Evolutionary conservation across 768 basidiomycete genomes (phyloP).

Genomic region (Boletellus emodensis): DNA sequence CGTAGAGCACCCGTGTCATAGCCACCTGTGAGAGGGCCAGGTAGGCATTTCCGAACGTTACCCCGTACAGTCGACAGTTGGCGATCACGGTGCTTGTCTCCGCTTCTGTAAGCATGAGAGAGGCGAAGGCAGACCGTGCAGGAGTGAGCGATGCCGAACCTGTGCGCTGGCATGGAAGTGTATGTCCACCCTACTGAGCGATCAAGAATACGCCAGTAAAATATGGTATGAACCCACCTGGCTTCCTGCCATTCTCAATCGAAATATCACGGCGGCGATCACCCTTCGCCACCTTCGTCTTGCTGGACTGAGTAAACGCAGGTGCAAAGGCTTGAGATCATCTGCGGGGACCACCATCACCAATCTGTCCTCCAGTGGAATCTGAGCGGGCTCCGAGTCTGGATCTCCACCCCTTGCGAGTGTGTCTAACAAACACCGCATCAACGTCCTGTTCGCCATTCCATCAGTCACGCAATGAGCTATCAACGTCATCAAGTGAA

Average conservation of each 20-base stretch:
- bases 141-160: conserved; percentile 34
- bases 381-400: conserved; percentile 2
- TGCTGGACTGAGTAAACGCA: conserved; percentile 30
- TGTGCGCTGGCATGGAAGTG: conserved; percentile 44
- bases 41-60: conserved; percentile 51
- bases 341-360: conserved; percentile 33
- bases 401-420: conserved; percentile 20
- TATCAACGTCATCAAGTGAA: conserved; percentile 42
- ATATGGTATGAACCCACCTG: conserved; percentile 29
- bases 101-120: conserved; percentile 25
- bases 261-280: conserved; percentile 36
- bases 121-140: conserved; percentile 32
- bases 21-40: conserved; percentile 51
- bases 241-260: conserved; percentile 30
- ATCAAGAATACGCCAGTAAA: background rate
- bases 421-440: conserved; percentile 45
- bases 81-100: conserved; percentile 31
- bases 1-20: conserved; percentile 46
- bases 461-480: conserved; percentile 54
- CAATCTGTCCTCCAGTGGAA: conserved; percentile 38
- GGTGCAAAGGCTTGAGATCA: conserved; percentile 34
- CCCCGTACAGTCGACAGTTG: conserved; percentile 37
- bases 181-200: conserved; percentile 50
- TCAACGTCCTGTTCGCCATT: conserved; percentile 38
- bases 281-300: conserved; percentile 45